Conservation (phyloP, 2,329 filamentous ascomycete genomes). For the Diaporthe sp. region DNA sequence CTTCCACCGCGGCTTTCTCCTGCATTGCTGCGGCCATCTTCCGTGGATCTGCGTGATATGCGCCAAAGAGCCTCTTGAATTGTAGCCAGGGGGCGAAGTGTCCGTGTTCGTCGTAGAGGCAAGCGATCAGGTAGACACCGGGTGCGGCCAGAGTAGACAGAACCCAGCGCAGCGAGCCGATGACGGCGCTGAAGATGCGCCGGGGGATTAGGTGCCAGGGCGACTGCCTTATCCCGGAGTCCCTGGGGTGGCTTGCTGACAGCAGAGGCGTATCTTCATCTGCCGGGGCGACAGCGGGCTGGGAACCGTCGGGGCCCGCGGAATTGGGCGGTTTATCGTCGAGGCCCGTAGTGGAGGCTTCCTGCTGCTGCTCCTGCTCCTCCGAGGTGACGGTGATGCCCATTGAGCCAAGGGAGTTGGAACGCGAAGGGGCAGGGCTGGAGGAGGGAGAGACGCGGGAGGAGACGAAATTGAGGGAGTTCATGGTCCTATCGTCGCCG, state of each 20-base stretch:
- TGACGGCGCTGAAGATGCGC: constrained; percentile 76
- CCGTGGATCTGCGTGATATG: constrained; percentile 52
- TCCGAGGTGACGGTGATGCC: constrained; percentile 57
- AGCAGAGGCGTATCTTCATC: constrained; percentile 80
- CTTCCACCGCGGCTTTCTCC: constrained; percentile 43
- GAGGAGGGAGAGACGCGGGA: constrained; percentile 77
- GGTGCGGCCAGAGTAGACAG: constrained; percentile 83
- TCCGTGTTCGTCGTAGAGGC: constrained; percentile 84
- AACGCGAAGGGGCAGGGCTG: constrained; percentile 66
- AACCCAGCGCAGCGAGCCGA: constrained; percentile 82
- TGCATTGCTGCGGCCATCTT: constrained; percentile 60
- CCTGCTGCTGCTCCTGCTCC: constrained; percentile 48
- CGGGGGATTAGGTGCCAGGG: constrained; percentile 71
- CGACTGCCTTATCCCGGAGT: constrained; percentile 49
- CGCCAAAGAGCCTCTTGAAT: constrained; percentile 71
- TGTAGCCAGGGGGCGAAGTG: constrained; percentile 82
- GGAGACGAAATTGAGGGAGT: constrained; percentile 95
- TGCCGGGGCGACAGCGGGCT: constrained; percentile 45
- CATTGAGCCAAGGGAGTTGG: constrained; percentile 69
- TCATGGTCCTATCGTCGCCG: constrained; percentile 76
- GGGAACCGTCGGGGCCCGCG: constrained; percentile 48
- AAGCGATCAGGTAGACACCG: constrained; percentile 83
- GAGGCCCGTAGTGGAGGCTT: constrained; percentile 40
- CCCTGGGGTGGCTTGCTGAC: constrained; percentile 46
- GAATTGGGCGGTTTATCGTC: constrained; percentile 47